A percentile compares a stretch with the other conserved stretches of the same genome.
These are phyloP conservation scores for Uronychia binucleata DNA, from an alignment of 73 alveolate genomes.

Conservation along the genomic window DNA sequence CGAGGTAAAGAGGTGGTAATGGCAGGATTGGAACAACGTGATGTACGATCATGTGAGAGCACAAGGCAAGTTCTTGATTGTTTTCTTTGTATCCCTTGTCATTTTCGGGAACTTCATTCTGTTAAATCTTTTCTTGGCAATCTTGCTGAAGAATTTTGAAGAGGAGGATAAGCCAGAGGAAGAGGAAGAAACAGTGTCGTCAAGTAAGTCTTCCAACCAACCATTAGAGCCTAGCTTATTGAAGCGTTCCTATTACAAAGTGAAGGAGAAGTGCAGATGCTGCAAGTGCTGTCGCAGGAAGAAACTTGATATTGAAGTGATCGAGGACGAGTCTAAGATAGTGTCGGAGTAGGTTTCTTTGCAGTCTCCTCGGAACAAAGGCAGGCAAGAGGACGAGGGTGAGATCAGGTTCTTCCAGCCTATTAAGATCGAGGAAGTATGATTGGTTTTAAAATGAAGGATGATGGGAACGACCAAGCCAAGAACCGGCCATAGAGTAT, in stretches of 20 bases:
- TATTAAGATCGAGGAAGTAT: background rate
- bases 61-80: conserved; percentile 30
- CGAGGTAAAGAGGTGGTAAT: conserved; percentile 13
- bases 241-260: background rate
- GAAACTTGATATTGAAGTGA: background rate
- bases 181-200: conserved; percentile 1
- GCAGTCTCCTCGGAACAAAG: background rate
- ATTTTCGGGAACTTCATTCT: conserved; percentile 62
- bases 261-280: background rate
- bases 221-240: background rate
- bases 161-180: conserved; percentile 28
- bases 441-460: background rate
- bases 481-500: background rate
- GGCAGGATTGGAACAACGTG: conserved; percentile 61
- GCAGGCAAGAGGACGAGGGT: background rate
- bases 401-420: background rate
- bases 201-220: background rate
- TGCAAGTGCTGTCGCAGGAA: background rate
- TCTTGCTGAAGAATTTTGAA: conserved; percentile 67
- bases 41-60: conserved; percentile 56
- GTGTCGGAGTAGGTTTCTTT: background rate
- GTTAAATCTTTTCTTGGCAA: conserved; percentile 71
- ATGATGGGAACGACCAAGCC: too few relatives aligned
- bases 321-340: background rate
- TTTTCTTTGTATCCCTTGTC: conserved; percentile 45